phyloP scores from a whole-genome alignment of 805 yeast genomes.

The Suhomyces tanzawaensis region DNA sequence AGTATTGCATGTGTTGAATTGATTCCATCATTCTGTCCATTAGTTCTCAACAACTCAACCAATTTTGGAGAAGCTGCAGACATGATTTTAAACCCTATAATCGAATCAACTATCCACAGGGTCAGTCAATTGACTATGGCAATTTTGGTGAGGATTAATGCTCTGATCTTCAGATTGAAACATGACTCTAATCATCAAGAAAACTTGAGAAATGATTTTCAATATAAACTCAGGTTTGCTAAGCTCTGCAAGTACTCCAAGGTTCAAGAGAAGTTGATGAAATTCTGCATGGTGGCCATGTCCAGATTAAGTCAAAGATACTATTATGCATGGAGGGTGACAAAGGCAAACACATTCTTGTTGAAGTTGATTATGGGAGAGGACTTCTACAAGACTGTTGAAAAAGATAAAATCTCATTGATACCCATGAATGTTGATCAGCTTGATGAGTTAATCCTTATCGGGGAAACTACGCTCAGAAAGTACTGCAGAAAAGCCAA shows the following conservation, averaged over 20 bases:
- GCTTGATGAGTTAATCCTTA: constrained; percentile 24
- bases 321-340: constrained; percentile 66
- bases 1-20: constrained; percentile 27
- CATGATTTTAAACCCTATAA: constrained; percentile 40
- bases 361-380: constrained; percentile 33
- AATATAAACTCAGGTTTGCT: constrained; percentile 20
- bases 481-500: constrained; percentile 19
- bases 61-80: constrained; percentile 43
- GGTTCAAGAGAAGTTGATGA: constrained; percentile 18
- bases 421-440: constrained; percentile 18
- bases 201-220: constrained; percentile 14
- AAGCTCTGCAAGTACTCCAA: constrained; percentile 26
- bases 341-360: constrained; percentile 52
- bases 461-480: constrained; percentile 24
- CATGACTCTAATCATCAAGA: constrained; percentile 15
- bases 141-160: constrained; percentile 22
- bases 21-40: constrained; percentile 27
- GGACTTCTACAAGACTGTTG: constrained; percentile 19
- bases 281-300: constrained; percentile 16
- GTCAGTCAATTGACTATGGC: constrained; percentile 26
- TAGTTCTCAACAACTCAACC: constrained; percentile 27
- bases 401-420: constrained; percentile 8
- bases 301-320: constrained; percentile 52
- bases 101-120: constrained; percentile 27
- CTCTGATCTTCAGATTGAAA: constrained; percentile 22